Percentiles rank a stretch among this genome's conserved stretches.
phyloP scores from a whole-genome alignment of 2,329 filamentous ascomycete species.

The Scedosporium aurantiacum region DNA sequence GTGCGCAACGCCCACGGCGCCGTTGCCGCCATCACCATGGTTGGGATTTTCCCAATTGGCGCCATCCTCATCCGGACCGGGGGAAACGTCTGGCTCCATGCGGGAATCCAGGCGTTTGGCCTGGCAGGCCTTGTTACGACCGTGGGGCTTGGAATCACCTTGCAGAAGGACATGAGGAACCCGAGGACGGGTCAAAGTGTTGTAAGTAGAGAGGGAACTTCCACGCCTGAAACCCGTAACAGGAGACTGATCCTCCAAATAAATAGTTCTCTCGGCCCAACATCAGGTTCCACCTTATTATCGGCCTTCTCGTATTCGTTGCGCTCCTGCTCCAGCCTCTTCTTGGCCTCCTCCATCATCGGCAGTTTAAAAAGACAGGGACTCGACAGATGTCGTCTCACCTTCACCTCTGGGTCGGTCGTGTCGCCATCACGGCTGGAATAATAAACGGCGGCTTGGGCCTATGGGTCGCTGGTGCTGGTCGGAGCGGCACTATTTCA shows the following conservation, averaged over 20 bases:
- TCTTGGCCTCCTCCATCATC: slow-evolving; percentile 31
- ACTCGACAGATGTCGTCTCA: slow-evolving; percentile 30
- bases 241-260: no score
- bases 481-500: slow-evolving; percentile 17
- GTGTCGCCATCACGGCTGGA: slow-evolving; percentile 26
- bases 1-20: slow-evolving; percentile 29
- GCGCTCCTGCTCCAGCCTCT: slow-evolving; percentile 29
- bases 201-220: not conserved
- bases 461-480: slow-evolving; percentile 23
- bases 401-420: slow-evolving; percentile 32
- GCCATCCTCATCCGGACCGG: slow-evolving; percentile 28
- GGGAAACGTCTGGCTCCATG: slow-evolving; percentile 24
- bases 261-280: slow-evolving; percentile 18
- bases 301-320: slow-evolving; percentile 31
- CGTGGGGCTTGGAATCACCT: slow-evolving; percentile 30
- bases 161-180: slow-evolving; percentile 22
- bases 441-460: slow-evolving; percentile 35
- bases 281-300: slow-evolving; percentile 32
- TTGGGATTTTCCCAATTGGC: slow-evolving; percentile 32
- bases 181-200: not conserved
- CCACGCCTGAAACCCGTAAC: no score
- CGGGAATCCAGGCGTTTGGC: slow-evolving; percentile 24
- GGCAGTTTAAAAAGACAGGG: slow-evolving; percentile 23
- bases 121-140: slow-evolving; percentile 26
- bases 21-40: slow-evolving; percentile 28